Percentiles rank a stretch among this genome's conserved stretches.
Conservation (phyloP, 176 grass and related monocot genomes). For the Oryza nivara region DNA sequence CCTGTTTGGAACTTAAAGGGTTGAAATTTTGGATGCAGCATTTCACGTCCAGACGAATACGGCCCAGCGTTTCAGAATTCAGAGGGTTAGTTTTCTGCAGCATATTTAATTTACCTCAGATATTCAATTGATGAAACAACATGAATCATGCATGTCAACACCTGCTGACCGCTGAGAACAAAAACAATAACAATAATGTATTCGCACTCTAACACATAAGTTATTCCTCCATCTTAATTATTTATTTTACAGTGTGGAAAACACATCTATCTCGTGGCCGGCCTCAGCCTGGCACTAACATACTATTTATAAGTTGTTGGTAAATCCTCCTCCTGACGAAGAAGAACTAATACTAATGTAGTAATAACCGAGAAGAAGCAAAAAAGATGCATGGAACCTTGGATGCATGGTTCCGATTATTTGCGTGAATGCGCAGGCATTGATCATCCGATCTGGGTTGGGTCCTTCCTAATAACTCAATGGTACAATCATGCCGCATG, state of each 20-base stretch:
- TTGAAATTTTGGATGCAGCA: not conserved
- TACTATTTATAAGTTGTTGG: not conserved
- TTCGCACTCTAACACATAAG: not conserved
- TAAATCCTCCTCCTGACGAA: not conserved
- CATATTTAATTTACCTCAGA: too few relatives aligned
- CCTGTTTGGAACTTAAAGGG: too few relatives aligned
- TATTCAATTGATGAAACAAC: too few relatives aligned
- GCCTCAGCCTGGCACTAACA: too few relatives aligned
- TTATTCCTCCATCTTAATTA: not conserved
- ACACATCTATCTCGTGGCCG: not conserved
- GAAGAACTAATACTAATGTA: too few relatives aligned
- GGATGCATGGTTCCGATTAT: too few relatives aligned
- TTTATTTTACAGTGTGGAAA: slow-evolving; percentile 19
- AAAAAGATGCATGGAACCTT: too few relatives aligned
- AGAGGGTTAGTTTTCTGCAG: not conserved
- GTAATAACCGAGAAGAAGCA: too few relatives aligned
- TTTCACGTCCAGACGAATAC: not conserved
- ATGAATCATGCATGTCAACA: not conserved
- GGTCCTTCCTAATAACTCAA: not conserved
- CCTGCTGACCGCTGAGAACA: not conserved
- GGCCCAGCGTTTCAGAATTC: not conserved
- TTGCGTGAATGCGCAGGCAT: not conserved
- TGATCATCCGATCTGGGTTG: too few relatives aligned
- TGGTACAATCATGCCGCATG: too few relatives aligned
- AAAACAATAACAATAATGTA: not conserved